phyloP scores from a whole-genome alignment of 2,329 filamentous ascomycete species.

The Pseudopyricularia cyperi region DNA sequence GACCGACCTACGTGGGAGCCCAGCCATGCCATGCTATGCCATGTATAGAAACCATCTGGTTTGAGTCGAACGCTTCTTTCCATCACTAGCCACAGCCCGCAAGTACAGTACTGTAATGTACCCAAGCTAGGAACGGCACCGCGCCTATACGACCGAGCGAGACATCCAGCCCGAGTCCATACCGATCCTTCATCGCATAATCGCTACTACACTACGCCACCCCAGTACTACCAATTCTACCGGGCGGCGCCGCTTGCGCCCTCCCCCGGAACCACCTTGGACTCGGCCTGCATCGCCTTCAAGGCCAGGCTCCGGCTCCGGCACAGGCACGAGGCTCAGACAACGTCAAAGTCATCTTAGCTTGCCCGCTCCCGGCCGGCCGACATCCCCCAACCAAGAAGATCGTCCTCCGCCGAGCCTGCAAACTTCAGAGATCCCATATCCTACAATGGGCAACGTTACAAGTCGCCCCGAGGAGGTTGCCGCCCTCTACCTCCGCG shows the following conservation, averaged over 20 bases:
- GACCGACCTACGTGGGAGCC: too few species aligned
- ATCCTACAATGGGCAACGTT: constrained; percentile 72
- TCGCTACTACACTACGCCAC: too few species aligned
- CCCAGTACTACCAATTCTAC: too few species aligned
- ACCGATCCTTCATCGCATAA: too few species aligned
- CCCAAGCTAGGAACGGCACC: background rate
- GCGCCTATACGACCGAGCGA: too few species aligned
- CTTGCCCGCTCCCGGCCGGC: background rate
- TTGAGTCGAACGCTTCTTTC: background rate
- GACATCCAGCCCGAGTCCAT: too few species aligned
- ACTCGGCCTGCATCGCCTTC: background rate
- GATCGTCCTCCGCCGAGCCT: background rate
- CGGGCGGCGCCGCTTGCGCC: background rate
- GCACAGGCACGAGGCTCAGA: background rate
- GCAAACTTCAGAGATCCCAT: background rate
- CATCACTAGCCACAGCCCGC: background rate
- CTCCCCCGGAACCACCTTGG: background rate
- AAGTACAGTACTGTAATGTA: background rate
- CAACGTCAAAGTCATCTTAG: background rate
- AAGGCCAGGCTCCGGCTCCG: background rate
- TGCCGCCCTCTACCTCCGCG: constrained; percentile 68
- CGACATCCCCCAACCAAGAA: background rate
- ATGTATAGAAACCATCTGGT: background rate
- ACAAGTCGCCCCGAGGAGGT: constrained; percentile 80
- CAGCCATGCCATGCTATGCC: background rate